phyloP scores from a whole-genome alignment of 2,329 filamentous ascomycete genomes.

The Microdochium bolleyi region DNA sequence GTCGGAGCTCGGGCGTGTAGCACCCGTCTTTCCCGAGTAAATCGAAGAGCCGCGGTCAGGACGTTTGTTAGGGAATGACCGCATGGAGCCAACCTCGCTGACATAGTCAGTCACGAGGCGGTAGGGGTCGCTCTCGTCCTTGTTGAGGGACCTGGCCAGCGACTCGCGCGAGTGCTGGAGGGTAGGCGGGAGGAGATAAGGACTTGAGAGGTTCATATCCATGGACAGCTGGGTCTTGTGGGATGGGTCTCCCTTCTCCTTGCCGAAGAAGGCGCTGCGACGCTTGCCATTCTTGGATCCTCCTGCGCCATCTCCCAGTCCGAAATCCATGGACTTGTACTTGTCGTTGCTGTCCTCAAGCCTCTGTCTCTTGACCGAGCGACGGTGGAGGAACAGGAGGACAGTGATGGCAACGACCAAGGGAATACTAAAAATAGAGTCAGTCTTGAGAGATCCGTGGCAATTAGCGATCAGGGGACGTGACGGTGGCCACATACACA shows the following conservation, averaged over 20 bases:
- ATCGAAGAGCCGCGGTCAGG: slow-evolving; percentile 29
- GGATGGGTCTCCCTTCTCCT: slow-evolving; percentile 43
- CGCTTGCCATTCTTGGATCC: slow-evolving; percentile 31
- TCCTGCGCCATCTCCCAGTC: slow-evolving; percentile 49
- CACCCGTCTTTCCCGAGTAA: slow-evolving; percentile 27
- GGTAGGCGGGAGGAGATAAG: slow-evolving; percentile 86
- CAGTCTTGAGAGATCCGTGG: neutral
- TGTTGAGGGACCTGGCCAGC: slow-evolving; percentile 65
- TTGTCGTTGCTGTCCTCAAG: slow-evolving; percentile 79
- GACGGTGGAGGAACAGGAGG: slow-evolving; percentile 70
- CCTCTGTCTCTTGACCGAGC: slow-evolving; percentile 62
- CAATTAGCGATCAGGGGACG: slow-evolving; percentile 7
- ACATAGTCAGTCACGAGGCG: slow-evolving; percentile 53
- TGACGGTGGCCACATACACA: slow-evolving; percentile 45
- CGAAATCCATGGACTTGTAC: slow-evolving; percentile 89
- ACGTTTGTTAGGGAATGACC: slow-evolving; percentile 35
- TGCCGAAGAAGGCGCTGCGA: slow-evolving; percentile 40
- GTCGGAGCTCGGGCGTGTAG: slow-evolving; percentile 24
- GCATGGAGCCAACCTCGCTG: slow-evolving; percentile 48
- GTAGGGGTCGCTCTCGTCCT: slow-evolving; percentile 74
- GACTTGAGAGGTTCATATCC: slow-evolving; percentile 69
- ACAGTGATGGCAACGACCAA: slow-evolving; percentile 58
- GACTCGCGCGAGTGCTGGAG: slow-evolving; percentile 77
- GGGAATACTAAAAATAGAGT: slow-evolving; percentile 55
- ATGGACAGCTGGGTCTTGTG: slow-evolving; percentile 54